Percentiles rank a stretch among this genome's conserved stretches.
Evolutionary conservation across 768 basidiomycete species (phyloP).

Genomic region (Macrolepiota fuliginosa): DNA sequence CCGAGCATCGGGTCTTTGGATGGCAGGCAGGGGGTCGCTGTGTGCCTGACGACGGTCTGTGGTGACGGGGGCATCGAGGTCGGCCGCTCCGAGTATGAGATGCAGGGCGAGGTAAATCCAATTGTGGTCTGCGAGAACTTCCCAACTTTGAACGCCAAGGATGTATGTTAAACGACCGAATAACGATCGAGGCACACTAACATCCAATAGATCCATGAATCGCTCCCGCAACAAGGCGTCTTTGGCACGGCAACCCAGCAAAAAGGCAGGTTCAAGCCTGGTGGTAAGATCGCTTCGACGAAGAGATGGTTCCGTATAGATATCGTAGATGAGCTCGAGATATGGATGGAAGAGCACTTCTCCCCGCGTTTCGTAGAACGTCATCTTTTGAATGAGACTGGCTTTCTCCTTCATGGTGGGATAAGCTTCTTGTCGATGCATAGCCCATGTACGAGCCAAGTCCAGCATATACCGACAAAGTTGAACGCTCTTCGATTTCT

Average conservation of each 20-base stretch:
- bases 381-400: conserved; percentile 84
- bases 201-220: conserved; percentile 89
- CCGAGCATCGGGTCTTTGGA: conserved; percentile 40
- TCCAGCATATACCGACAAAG: conserved; percentile 87
- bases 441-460: conserved; percentile 86
- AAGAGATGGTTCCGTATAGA: conserved; percentile 84
- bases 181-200: conserved; percentile 82
- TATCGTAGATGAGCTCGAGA: conserved; percentile 87
- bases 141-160: conserved; percentile 94
- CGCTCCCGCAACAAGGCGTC: conserved; percentile 75
- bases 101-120: conserved; percentile 94
- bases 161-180: conserved; percentile 85
- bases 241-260: conserved; percentile 85
- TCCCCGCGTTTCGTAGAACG: conserved; percentile 72
- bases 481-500: conserved; percentile 79
- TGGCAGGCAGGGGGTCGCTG: conserved; percentile 25
- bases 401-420: conserved; percentile 97
- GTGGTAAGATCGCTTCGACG: conserved; percentile 93
- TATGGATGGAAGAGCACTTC: conserved; percentile 82
- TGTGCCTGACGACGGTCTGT: conserved; percentile 39
- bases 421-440: conserved; percentile 79
- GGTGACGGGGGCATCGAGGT: conserved; percentile 36
- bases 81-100: conserved; percentile 70
- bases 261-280: conserved; percentile 88
- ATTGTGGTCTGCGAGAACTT: conserved; percentile 84